These are phyloP conservation scores for Gaertneriomyces sp. DNA, from an alignment of 192 early-diverging fungal genomes.

Conservation along the genomic window DNA sequence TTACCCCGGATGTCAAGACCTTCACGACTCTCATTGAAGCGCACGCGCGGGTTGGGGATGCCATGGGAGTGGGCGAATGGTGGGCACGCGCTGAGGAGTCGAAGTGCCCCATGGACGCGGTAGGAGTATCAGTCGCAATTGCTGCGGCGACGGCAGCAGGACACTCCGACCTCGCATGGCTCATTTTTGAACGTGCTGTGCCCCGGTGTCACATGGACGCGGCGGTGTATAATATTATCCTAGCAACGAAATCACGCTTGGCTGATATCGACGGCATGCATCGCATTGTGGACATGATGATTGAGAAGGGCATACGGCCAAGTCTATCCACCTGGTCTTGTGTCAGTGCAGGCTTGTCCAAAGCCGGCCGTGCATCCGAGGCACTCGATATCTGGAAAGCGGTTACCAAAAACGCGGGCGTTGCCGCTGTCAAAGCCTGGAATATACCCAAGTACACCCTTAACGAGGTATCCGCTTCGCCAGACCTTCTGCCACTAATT, in stretches of 20 bases:
- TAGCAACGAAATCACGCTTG: not conserved
- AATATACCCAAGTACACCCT: not conserved
- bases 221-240: slow-evolving; percentile 3
- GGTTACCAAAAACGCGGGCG: not conserved
- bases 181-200: not conserved
- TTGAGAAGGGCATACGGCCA: slow-evolving; percentile 4
- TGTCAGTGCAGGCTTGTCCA: not conserved
- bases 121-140: not conserved
- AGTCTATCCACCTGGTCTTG: slow-evolving; percentile 2
- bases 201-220: slow-evolving; percentile 7
- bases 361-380: not conserved
- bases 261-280: not conserved
- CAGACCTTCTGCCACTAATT: not conserved
- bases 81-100: not conserved
- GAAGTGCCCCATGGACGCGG: not conserved
- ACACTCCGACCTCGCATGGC: not conserved
- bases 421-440: not conserved
- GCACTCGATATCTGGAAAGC: slow-evolving; percentile 12
- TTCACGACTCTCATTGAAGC: slow-evolving; percentile 12
- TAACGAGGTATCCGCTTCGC: not conserved
- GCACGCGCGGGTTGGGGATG: slow-evolving; percentile 10
- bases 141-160: not conserved
- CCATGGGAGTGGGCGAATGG: slow-evolving; percentile 7
- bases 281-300: slow-evolving; percentile 7
- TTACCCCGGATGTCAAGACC: not conserved